Percentiles rank a stretch among this genome's conserved stretches.
Conservation (phyloP, 805 yeast species). For the Hanseniaspora thailandica region DNA sequence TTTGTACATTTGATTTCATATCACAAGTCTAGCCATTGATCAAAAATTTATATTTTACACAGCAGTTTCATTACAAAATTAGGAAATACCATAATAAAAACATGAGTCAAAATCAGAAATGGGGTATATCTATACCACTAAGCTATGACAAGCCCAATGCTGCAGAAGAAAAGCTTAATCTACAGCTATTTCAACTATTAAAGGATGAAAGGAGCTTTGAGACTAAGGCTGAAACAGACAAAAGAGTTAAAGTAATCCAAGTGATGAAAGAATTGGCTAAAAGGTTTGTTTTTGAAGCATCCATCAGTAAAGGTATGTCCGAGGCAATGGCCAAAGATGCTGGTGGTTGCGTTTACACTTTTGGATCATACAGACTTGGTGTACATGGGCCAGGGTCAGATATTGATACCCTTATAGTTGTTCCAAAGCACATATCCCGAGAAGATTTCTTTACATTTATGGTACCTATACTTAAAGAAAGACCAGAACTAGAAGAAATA, state of each 20-base stretch:
- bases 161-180: slow-evolving; percentile 65
- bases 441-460: slow-evolving; percentile 83
- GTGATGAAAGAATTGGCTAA: slow-evolving; percentile 61
- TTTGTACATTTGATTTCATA: too few relatives aligned
- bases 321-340: slow-evolving; percentile 97
- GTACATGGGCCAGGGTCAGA: slow-evolving; percentile 98
- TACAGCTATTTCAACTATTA: slow-evolving; percentile 61
- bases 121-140: slow-evolving; percentile 40
- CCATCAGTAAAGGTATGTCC: slow-evolving; percentile 75
- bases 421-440: slow-evolving; percentile 86
- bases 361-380: slow-evolving; percentile 87
- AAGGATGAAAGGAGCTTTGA: slow-evolving; percentile 82
- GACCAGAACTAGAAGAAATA: slow-evolving; percentile 81
- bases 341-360: slow-evolving; percentile 95
- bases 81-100: not conserved
- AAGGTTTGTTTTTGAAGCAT: slow-evolving; percentile 74
- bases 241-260: slow-evolving; percentile 62
- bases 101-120: slow-evolving; percentile 13
- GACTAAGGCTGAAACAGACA: slow-evolving; percentile 68
- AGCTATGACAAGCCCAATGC: slow-evolving; percentile 77
- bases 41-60: too few relatives aligned
- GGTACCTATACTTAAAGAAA: slow-evolving; percentile 50
- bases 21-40: too few relatives aligned
- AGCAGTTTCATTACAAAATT: not conserved
- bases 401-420: slow-evolving; percentile 93